Evolutionary conservation across 495 filamentous ascomycete species (phyloP).

Genomic region (Platismatia glauca): DNA sequence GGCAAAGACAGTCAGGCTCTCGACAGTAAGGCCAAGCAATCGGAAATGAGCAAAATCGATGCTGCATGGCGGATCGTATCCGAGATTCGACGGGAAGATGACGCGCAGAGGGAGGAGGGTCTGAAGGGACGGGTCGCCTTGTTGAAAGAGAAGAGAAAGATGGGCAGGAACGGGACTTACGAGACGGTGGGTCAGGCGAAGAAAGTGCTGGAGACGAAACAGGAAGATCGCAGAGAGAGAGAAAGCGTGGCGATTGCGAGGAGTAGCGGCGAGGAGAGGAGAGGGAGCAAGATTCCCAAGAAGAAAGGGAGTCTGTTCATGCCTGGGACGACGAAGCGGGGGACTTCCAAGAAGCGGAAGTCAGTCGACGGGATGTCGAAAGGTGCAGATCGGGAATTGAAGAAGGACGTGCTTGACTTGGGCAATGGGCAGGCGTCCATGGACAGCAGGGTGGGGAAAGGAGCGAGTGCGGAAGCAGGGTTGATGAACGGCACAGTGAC

Average conservation of each 20-base stretch:
- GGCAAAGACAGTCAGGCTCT: conserved; percentile 23
- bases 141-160: conserved; percentile 26
- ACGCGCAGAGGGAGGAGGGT: conserved; percentile 25
- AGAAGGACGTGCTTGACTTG: conserved; percentile 9
- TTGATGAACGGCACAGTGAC: not conserved
- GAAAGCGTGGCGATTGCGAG: conserved; percentile 18
- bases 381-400: conserved; percentile 10
- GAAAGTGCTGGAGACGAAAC: conserved; percentile 33
- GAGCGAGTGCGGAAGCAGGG: not conserved
- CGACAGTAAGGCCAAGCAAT: conserved; percentile 7
- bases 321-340: not conserved
- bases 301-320: conserved; percentile 7
- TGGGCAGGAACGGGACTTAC: conserved; percentile 32
- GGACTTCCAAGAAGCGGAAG: not conserved
- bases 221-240: conserved; percentile 19
- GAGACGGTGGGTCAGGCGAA: conserved; percentile 28
- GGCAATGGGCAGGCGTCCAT: not conserved
- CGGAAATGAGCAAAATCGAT: conserved; percentile 26
- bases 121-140: conserved; percentile 26
- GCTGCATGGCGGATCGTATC: conserved; percentile 38
- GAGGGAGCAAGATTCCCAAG: conserved; percentile 12
- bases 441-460: not conserved
- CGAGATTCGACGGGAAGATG: conserved; percentile 33
- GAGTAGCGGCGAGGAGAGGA: conserved; percentile 20
- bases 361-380: not conserved